Evolutionary conservation across 345 rosid genomes (phyloP).

Genomic region (Salix suchowensis): DNA sequence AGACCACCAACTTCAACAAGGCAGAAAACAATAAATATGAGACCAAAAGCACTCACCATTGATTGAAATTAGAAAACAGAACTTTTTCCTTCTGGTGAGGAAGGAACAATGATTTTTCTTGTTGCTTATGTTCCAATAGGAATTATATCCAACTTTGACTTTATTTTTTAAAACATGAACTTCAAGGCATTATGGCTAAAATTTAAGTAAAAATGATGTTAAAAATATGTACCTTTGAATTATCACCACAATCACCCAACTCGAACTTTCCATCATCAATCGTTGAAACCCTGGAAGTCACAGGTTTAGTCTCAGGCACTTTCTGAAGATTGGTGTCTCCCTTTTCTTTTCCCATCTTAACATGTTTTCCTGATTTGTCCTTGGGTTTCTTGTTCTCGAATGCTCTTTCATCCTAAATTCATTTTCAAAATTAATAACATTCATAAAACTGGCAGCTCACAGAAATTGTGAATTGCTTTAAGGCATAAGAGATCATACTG

Average conservation of each 20-base stretch:
- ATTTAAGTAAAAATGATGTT: neutral
- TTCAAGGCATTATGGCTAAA: neutral
- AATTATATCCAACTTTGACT: neutral
- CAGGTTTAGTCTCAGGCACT: slow-evolving; percentile 27
- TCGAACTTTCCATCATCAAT: slow-evolving; percentile 30
- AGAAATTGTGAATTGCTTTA: neutral
- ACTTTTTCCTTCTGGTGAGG: neutral
- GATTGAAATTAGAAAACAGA: neutral
- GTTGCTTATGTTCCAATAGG: neutral
- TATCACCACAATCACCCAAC: slow-evolving; percentile 30
- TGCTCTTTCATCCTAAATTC: slow-evolving; percentile 40
- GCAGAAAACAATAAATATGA: neutral
- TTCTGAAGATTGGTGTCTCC: slow-evolving; percentile 20
- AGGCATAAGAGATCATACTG: slow-evolving; percentile 29
- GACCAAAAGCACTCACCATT: neutral
- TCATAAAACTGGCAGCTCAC: neutral
- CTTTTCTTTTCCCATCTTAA: slow-evolving; percentile 26
- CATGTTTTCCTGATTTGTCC: slow-evolving; percentile 26
- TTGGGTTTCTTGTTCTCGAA: slow-evolving; percentile 28
- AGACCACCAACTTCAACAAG: neutral
- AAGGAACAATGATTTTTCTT: neutral
- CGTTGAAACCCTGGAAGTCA: slow-evolving; percentile 19
- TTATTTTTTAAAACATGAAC: neutral
- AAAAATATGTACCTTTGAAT: slow-evolving; percentile 46
- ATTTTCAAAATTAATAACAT: slow-evolving; percentile 3